Percentiles rank a stretch among this genome's conserved stretches.
Evolutionary conservation across 129 eudicot genomes (phyloP).

Genomic region (Glebionis coronaria): DNA sequence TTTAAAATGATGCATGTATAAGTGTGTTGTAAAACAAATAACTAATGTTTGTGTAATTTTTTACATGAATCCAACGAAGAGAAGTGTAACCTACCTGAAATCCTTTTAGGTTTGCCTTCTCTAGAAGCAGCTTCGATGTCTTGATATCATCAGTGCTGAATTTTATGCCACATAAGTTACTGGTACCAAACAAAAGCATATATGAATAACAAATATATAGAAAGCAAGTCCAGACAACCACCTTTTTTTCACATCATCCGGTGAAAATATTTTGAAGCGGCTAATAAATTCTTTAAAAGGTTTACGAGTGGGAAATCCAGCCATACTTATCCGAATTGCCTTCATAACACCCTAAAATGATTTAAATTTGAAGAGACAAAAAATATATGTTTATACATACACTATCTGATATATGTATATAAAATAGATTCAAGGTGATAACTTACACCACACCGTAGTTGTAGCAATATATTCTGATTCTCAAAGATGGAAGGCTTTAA

Average conservation of each 20-base stretch:
- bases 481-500: constrained; percentile 85
- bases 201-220: not conserved
- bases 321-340: constrained; percentile 93
- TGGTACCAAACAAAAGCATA: not conserved
- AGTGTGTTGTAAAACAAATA: constrained; percentile 1
- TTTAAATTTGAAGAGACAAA: not conserved
- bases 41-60: no score
- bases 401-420: not conserved
- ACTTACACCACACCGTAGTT: constrained; percentile 97
- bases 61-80: constrained; percentile 2
- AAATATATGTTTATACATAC: constrained; percentile 9
- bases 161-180: constrained; percentile 4
- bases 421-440: constrained; percentile 15
- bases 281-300: constrained; percentile 65
- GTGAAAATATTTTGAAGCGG: constrained; percentile 74
- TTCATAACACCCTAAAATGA: constrained; percentile 84
- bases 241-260: constrained; percentile 61
- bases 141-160: constrained; percentile 54
- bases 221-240: constrained; percentile 15
- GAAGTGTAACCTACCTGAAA: constrained; percentile 57
- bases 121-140: constrained; percentile 54
- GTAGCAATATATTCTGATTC: constrained; percentile 75
- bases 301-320: constrained; percentile 93
- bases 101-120: constrained; percentile 64
- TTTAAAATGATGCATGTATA: not conserved